Conservation (phyloP, 345 rosid species). For the Cardamine occulta region DNA sequence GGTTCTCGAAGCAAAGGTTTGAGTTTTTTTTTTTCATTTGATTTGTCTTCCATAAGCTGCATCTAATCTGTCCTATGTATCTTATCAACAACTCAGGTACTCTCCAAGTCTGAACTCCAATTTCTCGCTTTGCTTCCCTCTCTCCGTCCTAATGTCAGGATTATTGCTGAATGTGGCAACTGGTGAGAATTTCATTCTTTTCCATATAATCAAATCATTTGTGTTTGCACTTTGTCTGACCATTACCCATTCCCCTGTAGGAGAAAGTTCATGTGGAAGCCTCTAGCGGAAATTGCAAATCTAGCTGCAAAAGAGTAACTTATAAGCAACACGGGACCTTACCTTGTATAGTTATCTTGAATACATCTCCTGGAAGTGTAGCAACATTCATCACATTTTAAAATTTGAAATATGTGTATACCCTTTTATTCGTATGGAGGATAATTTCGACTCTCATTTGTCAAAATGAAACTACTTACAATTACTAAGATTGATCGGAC, state of each 20-base stretch:
- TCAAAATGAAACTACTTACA: neutral
- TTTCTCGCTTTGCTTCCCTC: constrained; percentile 90
- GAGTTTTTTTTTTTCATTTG: constrained; percentile 1
- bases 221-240: neutral
- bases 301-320: constrained; percentile 41
- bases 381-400: constrained; percentile 2
- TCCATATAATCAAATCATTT: neutral
- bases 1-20: constrained; percentile 91
- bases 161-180: constrained; percentile 88
- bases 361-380: constrained; percentile 26
- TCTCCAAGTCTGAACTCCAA: constrained; percentile 83
- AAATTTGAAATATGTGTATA: neutral
- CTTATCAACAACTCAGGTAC: constrained; percentile 53
- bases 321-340: neutral
- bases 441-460: neutral
- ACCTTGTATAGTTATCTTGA: constrained; percentile 25
- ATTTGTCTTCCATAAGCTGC: neutral
- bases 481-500: neutral
- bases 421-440: neutral
- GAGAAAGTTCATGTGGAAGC: constrained; percentile 91
- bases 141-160: constrained; percentile 82
- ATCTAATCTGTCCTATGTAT: constrained; percentile 16
- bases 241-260: constrained; percentile 43
- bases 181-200: constrained; percentile 52
- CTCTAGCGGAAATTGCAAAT: constrained; percentile 78